Conservation (phyloP, 441 rosid genomes). For the Adansonia rubrostipa region DNA sequence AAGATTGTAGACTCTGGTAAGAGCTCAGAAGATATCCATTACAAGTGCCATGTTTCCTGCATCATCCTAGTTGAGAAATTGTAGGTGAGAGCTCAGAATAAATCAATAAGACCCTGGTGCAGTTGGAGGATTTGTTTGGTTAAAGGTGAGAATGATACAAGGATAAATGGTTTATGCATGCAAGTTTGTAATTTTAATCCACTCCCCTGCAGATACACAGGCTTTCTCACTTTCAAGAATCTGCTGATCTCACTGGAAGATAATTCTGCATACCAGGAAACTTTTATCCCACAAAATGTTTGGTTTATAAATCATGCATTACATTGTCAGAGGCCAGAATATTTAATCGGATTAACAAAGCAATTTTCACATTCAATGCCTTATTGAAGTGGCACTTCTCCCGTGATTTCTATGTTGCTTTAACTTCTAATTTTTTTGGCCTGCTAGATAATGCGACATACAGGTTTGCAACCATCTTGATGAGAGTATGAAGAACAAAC, state of each 20-base stretch:
- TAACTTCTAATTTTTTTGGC: not conserved
- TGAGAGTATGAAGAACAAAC: not conserved
- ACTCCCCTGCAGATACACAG: not conserved
- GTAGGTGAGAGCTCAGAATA: not conserved
- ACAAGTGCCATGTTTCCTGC: slow-evolving; percentile 2
- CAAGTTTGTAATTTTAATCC: not conserved
- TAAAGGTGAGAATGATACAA: slow-evolving; percentile 11
- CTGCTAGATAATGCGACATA: slow-evolving; percentile 2
- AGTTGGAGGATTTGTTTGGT: not conserved
- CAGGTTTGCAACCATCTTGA: slow-evolving; percentile 14
- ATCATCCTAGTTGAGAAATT: slow-evolving; percentile 7
- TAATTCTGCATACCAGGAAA: not conserved
- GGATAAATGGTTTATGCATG: not conserved
- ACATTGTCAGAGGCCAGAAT: not conserved
- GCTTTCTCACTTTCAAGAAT: slow-evolving; percentile 9
- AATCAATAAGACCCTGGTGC: not conserved
- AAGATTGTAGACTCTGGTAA: not conserved
- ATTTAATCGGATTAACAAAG: not conserved
- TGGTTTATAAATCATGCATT: not conserved
- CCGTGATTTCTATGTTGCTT: not conserved
- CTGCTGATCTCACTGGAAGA: not conserved
- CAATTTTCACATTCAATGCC: not conserved
- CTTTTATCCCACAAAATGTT: not conserved
- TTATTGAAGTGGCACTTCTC: not conserved
- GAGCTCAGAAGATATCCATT: not conserved